Base-by-base conservation (phyloP, 345 rosid genomes). In the Salix arbutifolia region DNA sequence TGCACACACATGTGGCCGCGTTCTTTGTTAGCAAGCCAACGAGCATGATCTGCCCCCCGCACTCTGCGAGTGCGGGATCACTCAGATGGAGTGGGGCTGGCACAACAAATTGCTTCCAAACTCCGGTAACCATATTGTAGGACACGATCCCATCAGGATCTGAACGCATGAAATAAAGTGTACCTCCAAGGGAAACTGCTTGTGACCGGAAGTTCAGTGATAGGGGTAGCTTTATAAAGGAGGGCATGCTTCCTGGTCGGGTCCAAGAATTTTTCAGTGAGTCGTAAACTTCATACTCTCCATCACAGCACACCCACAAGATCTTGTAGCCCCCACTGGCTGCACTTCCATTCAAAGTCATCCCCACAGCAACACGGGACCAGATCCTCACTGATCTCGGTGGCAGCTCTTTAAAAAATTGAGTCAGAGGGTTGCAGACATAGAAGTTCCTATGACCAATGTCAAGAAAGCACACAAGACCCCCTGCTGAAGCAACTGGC, bases 1-100 rank as follows among this genome's bases (percentile, higher is more conserved):
- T 85, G 88, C 97, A 96, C 73, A 96, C 97, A 44, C 99, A 96
- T 4, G 99, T 93, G 74, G 99, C 99, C 3, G 99, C 99, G 65
- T 96, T 93, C 80, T 92, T 96, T 0, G 90, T 90, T 78, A 96
- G 91, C 86, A 93, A 82, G 67, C 99, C 99, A 74, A 90, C 99
- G 6, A 96, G 91, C 92, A 96, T 87, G 86, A 96, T 85, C 78
- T 89, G 85, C 64, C 94, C 98, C 6, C 83, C 91, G 62, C 87
- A 93, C 84, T 85, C 97, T 0, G 99, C 99, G 23, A 96, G 94
- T n/a, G 96, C 87, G 85, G 79, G 94, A 79, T 96, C 99, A 31
- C 86, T 91, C 79, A 93, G 83, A 82, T 93, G 92, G 67, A 83
- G 77, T 0, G 97, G 99, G 69, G 89, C 82, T 16, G 99, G 99